A percentile compares a stretch with the other conserved stretches of the same genome.
Conservation (phyloP, 192 early-diverging fungal genomes). For the Backusella tarrabulga region DNA sequence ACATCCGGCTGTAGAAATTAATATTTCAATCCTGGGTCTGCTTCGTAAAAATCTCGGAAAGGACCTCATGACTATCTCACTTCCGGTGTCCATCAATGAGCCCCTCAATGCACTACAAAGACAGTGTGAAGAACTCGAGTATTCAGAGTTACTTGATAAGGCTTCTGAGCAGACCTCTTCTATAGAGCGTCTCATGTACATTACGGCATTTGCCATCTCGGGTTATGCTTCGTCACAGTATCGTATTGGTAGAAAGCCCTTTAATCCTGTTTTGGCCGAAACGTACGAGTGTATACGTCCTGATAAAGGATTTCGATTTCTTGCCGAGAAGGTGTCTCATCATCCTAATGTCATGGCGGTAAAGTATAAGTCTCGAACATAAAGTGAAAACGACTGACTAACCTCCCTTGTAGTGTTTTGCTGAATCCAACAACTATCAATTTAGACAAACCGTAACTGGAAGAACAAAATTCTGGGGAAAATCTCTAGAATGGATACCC, state of each 20-base stretch:
- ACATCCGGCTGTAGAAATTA: constrained; percentile 70
- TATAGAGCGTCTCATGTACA: constrained; percentile 71
- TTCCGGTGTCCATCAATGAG: constrained; percentile 94
- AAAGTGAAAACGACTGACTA: no score
- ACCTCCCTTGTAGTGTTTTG: constrained; percentile 57
- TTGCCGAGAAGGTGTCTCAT: constrained; percentile 95
- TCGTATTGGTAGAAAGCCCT: constrained; percentile 78
- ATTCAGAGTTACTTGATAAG: constrained; percentile 73
- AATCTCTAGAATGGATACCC: constrained; percentile 72
- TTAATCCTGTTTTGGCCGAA: constrained; percentile 96
- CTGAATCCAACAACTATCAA: constrained; percentile 69
- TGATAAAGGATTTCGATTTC: constrained; percentile 82
- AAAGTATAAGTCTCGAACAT: background rate
- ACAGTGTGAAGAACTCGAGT: constrained; percentile 90
- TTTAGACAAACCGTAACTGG: constrained; percentile 87
- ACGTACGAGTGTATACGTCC: constrained; percentile 89
- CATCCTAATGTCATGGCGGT: constrained; percentile 88
- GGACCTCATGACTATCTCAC: constrained; percentile 89
- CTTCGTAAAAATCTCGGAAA: constrained; percentile 91
- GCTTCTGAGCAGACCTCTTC: constrained; percentile 62
- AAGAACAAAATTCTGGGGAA: constrained; percentile 96
- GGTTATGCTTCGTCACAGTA: constrained; percentile 80
- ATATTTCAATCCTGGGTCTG: constrained; percentile 77
- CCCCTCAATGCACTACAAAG: constrained; percentile 89
- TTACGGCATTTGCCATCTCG: constrained; percentile 86